Evolutionary conservation across 2,329 filamentous ascomycete species (phyloP).

Genomic region (Gyromitra esculenta): DNA sequence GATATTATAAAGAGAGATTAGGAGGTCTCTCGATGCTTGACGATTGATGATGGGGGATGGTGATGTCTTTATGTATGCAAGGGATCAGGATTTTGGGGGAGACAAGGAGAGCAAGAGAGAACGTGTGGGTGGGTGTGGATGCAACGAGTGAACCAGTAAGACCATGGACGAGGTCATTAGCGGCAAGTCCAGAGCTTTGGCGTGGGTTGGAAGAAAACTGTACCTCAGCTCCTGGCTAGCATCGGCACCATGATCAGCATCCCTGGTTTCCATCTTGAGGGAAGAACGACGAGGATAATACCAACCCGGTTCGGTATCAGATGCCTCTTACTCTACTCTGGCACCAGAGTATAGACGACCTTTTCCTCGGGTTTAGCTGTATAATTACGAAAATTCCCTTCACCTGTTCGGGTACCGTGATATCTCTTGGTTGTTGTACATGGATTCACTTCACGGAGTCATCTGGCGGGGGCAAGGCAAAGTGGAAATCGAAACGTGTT

Average conservation of each 20-base stretch:
- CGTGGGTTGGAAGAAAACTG: slow-evolving; percentile 19
- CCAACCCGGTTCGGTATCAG: slow-evolving; percentile 38
- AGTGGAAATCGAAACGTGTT: slow-evolving; percentile 22
- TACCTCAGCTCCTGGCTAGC: slow-evolving; percentile 11
- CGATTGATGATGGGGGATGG: slow-evolving; percentile 18
- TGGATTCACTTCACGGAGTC: slow-evolving; percentile 7
- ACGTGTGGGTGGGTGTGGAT: background rate
- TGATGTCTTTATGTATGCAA: slow-evolving; percentile 43
- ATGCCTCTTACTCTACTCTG: background rate
- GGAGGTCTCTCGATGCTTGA: background rate
- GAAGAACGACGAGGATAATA: background rate
- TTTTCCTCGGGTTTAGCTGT: background rate
- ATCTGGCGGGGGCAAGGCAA: background rate
- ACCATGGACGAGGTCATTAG: background rate
- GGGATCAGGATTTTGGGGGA: background rate
- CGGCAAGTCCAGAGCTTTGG: slow-evolving; percentile 6
- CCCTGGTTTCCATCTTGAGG: slow-evolving; percentile 1
- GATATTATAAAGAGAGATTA: background rate
- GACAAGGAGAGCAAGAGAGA: slow-evolving; percentile 5
- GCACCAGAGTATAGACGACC: background rate
- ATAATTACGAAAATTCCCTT: slow-evolving; percentile 15
- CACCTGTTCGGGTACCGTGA: background rate
- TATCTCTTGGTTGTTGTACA: slow-evolving; percentile 26
- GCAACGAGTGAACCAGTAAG: background rate
- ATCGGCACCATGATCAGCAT: slow-evolving; percentile 15